Evolutionary conservation across 495 filamentous ascomycete species (phyloP), one percentile per base, ranked within the genome.

Genomic region (Daldinia concentrica): DNA sequence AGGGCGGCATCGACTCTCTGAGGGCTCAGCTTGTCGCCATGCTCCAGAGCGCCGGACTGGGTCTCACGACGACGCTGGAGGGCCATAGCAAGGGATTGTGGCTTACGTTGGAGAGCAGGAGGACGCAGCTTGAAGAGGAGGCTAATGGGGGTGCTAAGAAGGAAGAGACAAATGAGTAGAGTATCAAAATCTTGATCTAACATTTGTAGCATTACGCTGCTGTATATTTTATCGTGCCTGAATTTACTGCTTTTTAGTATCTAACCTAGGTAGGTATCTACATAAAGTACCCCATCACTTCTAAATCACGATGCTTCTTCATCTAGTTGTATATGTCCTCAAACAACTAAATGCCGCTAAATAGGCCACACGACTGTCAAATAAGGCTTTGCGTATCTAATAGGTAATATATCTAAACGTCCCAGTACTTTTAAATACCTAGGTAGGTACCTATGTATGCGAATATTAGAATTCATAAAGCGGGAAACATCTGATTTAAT

Each of bases 61-160:
- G 90, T 64, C 75, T 98, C 56, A 91, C 92, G 39, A 88, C 78
- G 71, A 84, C 87, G 24, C 77, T 98, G 79, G 93, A 97, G 78
- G 88, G 90, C 17, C 87, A 90, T 64, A 83, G 90, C 36, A 91
- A 88, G 87, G 93, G 87, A 74, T 74, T 98, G 45, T 98, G 93
- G 85, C 83, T 94, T 64, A 92, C 93, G 26, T 80, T 97, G 74
- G 93, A 98, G 85, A 88, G 92, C 45, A 83, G 93, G 75, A 85
- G 89, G 79, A 85, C 80, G 43, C 89, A 90, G 77, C 80, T 98
- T 79, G 92, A 96, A 77, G 93, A 95, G 68, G 91, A 92, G 73
- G 81, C 83, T 72, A 87, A 86, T 68, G 82, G 77, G 22, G 79
- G 64, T 30, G 65, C 61, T 12, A 75, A 75, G 36, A 76, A 80